Evolutionary conservation across 2,329 filamentous ascomycete species (phyloP), one percentile per base, ranked within the genome.

Genomic region (Grosmannia serpens): DNA sequence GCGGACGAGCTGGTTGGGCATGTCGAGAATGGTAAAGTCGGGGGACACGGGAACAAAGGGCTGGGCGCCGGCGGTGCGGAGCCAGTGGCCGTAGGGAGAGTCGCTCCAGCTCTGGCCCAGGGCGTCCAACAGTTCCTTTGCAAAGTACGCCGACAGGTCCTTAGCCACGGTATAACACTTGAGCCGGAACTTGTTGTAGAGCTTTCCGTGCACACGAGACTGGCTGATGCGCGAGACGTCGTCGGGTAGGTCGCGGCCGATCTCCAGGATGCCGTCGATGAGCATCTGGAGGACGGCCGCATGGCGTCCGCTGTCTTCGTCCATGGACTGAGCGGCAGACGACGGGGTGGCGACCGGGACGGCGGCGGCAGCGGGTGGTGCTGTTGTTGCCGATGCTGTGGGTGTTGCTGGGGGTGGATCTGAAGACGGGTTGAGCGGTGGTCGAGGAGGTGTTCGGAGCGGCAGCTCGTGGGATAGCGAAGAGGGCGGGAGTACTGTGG

Each of bases 61-160:
- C 1, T 67, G 38, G 5, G 67, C 51, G 0, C 70, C 65, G 4
- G 65, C 60, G 4, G 66, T 61, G 46, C 70, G 61, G 0, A 79
- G 66, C 66, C 69, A 76, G 1, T 59, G 15, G 38, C 68, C 71
- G 29, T 74, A 66, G 0, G 67, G 67, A 10, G 68, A 68, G 0
- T 59, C 58, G 4, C 65, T 62, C 64, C 73, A 77, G 24, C 67
- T 62, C 5, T 65, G 63, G 44, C 70, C 69, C 1, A 78, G 65
- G 4, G 61, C 62, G 2, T 65, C 57, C 1, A 76, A 62, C 7
- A 82, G 68, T 7, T 71, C 71, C 5, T 63, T 63, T 1, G 76
- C 71, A 57, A 77, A 75, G 60, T 77, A 80, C 15, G 73, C 69
- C 2, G 77, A 64, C 3, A 80, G 65, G 44, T 79, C 74, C 44